These are phyloP conservation scores for Trichoderma sp. DNA, from an alignment of 2,329 filamentous ascomycete genomes.

Conservation along the genomic window DNA sequence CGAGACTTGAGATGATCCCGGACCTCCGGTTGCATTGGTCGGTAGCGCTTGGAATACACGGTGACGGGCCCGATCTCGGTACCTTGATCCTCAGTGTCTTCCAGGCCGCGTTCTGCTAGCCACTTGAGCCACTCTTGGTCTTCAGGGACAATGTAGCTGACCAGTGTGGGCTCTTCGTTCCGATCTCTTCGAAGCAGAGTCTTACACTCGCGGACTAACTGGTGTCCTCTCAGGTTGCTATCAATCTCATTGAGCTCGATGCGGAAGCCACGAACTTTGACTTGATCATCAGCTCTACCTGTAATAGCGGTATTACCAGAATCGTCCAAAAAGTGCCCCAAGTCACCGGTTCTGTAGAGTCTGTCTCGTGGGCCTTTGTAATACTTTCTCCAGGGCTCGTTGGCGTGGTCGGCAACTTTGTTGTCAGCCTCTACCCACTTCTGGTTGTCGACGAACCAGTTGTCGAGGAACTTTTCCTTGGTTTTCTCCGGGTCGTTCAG, in stretches of 20 bases:
- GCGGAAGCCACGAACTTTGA: slow-evolving; percentile 94
- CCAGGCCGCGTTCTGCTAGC: slow-evolving; percentile 51
- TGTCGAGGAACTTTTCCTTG: slow-evolving; percentile 72
- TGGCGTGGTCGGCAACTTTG: slow-evolving; percentile 35
- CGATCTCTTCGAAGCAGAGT: slow-evolving; percentile 63
- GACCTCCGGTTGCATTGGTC: slow-evolving; percentile 47
- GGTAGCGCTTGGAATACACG: slow-evolving; percentile 45
- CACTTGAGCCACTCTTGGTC: slow-evolving; percentile 62
- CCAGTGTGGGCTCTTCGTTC: slow-evolving; percentile 70
- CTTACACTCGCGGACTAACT: slow-evolving; percentile 76
- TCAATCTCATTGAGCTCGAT: slow-evolving; percentile 96
- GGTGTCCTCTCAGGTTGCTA: slow-evolving; percentile 70
- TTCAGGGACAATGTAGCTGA: slow-evolving; percentile 86
- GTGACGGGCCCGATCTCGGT: slow-evolving; percentile 42
- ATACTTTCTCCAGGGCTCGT: slow-evolving; percentile 72
- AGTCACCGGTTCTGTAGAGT: slow-evolving; percentile 82
- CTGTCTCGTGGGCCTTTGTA: slow-evolving; percentile 82
- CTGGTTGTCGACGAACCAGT: slow-evolving; percentile 79
- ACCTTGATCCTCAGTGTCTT: slow-evolving; percentile 55
- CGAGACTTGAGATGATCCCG: slow-evolving; percentile 68
- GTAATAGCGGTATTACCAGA: slow-evolving; percentile 69
- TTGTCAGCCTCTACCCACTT: slow-evolving; percentile 65
- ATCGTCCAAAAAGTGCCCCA: slow-evolving; percentile 67
- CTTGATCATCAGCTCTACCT: slow-evolving; percentile 80
- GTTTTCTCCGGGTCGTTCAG: slow-evolving; percentile 59